A percentile compares a stretch with the other conserved stretches of the same genome.
phyloP scores from a whole-genome alignment of 2,329 filamentous ascomycete genomes.

The Pseudogymnoascus sp. region DNA sequence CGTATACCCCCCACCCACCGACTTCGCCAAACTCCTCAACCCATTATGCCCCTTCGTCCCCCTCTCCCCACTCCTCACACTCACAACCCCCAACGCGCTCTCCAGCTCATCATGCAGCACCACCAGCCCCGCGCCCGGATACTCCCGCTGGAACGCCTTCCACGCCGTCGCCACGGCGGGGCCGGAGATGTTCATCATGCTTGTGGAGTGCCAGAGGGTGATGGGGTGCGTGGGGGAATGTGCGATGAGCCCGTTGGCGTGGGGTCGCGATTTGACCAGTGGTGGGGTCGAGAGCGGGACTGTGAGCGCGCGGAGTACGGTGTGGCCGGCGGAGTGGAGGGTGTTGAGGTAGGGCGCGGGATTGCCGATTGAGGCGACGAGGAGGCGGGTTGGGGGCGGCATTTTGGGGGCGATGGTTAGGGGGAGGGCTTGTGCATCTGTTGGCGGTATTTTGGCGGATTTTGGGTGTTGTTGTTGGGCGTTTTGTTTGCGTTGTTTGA shows the following conservation, averaged over 20 bases:
- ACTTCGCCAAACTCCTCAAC: constrained; percentile 55
- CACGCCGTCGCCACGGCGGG: constrained; percentile 60
- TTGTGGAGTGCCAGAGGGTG: constrained; percentile 66
- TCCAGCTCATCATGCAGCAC: constrained; percentile 89
- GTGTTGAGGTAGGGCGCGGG: constrained; percentile 66
- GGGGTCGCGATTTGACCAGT: constrained; percentile 38
- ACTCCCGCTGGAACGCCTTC: constrained; percentile 43
- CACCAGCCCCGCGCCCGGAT: constrained; percentile 44
- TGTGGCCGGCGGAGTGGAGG: constrained; percentile 81
- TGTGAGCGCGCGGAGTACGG: constrained; percentile 54
- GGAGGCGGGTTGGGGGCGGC: constrained; percentile 42
- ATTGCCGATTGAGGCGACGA: constrained; percentile 85
- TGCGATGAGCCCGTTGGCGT: constrained; percentile 41
- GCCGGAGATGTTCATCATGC: constrained; percentile 80
- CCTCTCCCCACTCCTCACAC: constrained; percentile 51
- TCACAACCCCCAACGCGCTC: constrained; percentile 57
- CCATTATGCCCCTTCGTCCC: constrained; percentile 69
- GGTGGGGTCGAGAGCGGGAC: constrained; percentile 31
- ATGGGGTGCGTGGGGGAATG: constrained; percentile 43
- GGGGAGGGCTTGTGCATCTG: background rate
- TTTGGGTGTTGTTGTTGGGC: background rate
- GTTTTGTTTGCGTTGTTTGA: background rate
- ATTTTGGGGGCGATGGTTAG: constrained; percentile 10
- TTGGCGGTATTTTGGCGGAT: background rate
- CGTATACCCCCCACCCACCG: constrained; percentile 39